Percentiles rank a stretch among this genome's conserved stretches.
Conservation (phyloP, 352 stramenopile genomes). For the Phytophthora boehmeriae region DNA sequence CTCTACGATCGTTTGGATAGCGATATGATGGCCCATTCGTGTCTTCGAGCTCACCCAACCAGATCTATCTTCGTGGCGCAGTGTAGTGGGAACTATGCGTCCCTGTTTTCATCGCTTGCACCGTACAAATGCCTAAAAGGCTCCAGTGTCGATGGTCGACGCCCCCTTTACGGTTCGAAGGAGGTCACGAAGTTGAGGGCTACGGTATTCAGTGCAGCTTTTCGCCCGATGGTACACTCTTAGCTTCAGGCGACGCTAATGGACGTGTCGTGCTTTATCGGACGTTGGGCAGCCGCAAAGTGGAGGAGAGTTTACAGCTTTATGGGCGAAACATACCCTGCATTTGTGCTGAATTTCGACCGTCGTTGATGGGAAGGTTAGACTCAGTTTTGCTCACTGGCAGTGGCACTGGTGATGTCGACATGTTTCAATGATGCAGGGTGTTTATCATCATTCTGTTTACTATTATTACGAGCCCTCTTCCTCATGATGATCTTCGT, state of each 20-base stretch:
- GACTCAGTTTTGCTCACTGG: conserved; percentile 29
- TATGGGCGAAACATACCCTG: conserved; percentile 25
- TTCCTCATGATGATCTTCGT: conserved; percentile 31
- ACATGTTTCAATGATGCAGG: conserved; percentile 23
- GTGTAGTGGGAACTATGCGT: conserved; percentile 44
- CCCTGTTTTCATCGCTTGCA: conserved; percentile 43
- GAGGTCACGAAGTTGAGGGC: conserved; percentile 48
- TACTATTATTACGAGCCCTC: conserved; percentile 35
- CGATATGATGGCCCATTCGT: conserved; percentile 52
- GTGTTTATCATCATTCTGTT: conserved; percentile 18
- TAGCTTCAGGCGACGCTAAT: conserved; percentile 51
- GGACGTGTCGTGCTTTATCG: conserved; percentile 59
- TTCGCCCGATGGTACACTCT: conserved; percentile 42
- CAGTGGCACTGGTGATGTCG: conserved; percentile 31
- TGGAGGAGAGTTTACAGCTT: conserved; percentile 32
- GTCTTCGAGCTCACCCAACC: conserved; percentile 49
- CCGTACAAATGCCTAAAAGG: conserved; percentile 59
- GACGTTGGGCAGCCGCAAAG: conserved; percentile 13
- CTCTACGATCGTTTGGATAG: conserved; percentile 55
- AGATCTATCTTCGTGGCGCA: conserved; percentile 50
- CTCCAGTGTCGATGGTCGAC: conserved; percentile 4
- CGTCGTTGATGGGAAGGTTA: background rate
- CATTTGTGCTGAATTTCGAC: conserved; percentile 43
- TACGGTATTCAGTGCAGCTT: conserved; percentile 63
- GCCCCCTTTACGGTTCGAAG: conserved; percentile 27